Percentiles rank a stretch among this genome's conserved stretches.
phyloP scores from a whole-genome alignment of 495 filamentous ascomycete species.

The Penicillium roqueforti region DNA sequence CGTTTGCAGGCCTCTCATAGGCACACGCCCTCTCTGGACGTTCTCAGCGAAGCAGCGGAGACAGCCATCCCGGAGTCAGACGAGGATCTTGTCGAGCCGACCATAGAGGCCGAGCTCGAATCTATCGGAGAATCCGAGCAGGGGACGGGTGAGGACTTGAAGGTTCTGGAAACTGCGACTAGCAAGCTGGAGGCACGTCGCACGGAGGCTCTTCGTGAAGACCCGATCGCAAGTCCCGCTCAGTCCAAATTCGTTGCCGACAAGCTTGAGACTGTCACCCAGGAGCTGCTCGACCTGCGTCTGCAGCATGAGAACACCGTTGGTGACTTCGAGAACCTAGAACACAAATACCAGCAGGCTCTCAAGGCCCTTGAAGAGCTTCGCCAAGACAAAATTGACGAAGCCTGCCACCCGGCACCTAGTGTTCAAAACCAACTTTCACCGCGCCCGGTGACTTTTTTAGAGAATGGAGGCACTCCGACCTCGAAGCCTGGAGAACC shows the following conservation, averaged over 20 bases:
- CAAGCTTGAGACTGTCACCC: constrained; percentile 86
- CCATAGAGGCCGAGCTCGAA: constrained; percentile 46
- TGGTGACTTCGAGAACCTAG: constrained; percentile 75
- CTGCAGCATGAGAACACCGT: constrained; percentile 85
- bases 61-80: constrained; percentile 55
- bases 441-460: constrained; percentile 82
- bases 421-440: constrained; percentile 43
- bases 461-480: constrained; percentile 73
- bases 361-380: constrained; percentile 74
- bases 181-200: constrained; percentile 27
- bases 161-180: constrained; percentile 31
- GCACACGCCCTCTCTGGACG: constrained; percentile 41
- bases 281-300: constrained; percentile 86
- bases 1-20: constrained; percentile 26
- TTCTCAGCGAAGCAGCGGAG: constrained; percentile 47
- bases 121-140: constrained; percentile 17
- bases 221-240: constrained; percentile 60
- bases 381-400: constrained; percentile 75
- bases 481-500: constrained; percentile 70
- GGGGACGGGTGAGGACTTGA: constrained; percentile 24
- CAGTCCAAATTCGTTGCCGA: constrained; percentile 85
- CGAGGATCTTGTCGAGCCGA: constrained; percentile 47
- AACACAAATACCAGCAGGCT: constrained; percentile 87
- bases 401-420: constrained; percentile 62
- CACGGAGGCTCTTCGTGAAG: constrained; percentile 16